A percentile compares a stretch with the other conserved stretches of the same genome.
These are phyloP conservation scores for Alternaria longipes DNA, from an alignment of 2,329 filamentous ascomycete genomes.

Conservation along the genomic window DNA sequence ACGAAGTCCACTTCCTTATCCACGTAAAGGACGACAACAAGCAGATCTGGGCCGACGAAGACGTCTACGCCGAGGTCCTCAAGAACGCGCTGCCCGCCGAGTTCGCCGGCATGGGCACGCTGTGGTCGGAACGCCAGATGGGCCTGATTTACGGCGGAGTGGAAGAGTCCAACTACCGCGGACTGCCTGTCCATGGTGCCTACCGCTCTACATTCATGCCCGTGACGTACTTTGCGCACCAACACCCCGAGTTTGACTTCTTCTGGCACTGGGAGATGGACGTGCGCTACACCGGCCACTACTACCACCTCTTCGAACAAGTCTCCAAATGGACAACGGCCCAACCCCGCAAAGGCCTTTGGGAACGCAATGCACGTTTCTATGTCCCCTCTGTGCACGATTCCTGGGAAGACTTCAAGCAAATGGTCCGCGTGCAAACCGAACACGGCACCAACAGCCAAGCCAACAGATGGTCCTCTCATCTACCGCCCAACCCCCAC, in stretches of 20 bases:
- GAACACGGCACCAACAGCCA: constrained; percentile 60
- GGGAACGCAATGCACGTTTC: constrained; percentile 80
- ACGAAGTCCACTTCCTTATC: constrained; percentile 81
- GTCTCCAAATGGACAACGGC: constrained; percentile 71
- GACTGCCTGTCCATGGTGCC: constrained; percentile 73
- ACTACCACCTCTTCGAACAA: constrained; percentile 79
- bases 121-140: constrained; percentile 63
- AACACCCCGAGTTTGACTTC: constrained; percentile 87
- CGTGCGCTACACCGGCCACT: constrained; percentile 87
- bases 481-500: constrained; percentile 54
- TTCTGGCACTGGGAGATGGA: constrained; percentile 99
- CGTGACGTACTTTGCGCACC: constrained; percentile 89
- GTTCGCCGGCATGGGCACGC: constrained; percentile 62
- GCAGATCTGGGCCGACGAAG: constrained; percentile 82
- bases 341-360: constrained; percentile 76
- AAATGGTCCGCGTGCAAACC: constrained; percentile 70
- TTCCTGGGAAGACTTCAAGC: constrained; percentile 75
- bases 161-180: constrained; percentile 61
- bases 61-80: constrained; percentile 74
- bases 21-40: constrained; percentile 83
- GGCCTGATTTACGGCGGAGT: constrained; percentile 64
- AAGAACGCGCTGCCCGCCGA: constrained; percentile 58
- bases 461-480: constrained; percentile 55
- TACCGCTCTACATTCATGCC: constrained; percentile 88
- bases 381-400: constrained; percentile 77